Evolutionary conservation across 768 basidiomycete species (phyloP).

Genomic region (Boletus rex-veris): DNA sequence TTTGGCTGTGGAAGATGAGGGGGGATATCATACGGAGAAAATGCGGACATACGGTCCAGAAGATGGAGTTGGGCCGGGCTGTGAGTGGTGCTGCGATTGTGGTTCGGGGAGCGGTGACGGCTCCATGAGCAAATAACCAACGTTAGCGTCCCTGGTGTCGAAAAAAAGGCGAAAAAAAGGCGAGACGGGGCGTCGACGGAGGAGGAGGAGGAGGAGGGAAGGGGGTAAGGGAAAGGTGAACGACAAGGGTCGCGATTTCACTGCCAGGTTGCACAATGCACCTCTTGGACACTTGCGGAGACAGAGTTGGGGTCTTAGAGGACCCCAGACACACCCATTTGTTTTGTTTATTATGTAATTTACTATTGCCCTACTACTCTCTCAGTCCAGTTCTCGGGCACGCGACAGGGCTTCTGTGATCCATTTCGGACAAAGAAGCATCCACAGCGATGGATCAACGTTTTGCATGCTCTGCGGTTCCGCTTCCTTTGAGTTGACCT

Average conservation of each 20-base stretch:
- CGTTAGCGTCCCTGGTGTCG: background rate
- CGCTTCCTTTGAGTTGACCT: background rate
- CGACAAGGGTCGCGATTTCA: slow-evolving; percentile 7
- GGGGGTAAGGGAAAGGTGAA: background rate
- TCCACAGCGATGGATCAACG: slow-evolving; percentile 12
- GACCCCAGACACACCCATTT: slow-evolving; percentile 17
- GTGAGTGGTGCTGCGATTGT: slow-evolving; percentile 15
- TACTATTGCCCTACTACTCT: background rate
- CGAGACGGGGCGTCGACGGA: background rate
- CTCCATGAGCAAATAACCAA: slow-evolving; percentile 14
- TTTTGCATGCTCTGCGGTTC: slow-evolving; percentile 5
- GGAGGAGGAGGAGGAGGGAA: background rate
- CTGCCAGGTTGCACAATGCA: slow-evolving; percentile 16
- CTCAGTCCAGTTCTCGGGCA: slow-evolving; percentile 1
- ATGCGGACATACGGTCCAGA: slow-evolving; percentile 32
- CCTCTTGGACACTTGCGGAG: slow-evolving; percentile 11
- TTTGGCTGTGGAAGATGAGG: slow-evolving; percentile 42
- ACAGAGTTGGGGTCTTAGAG: slow-evolving; percentile 14
- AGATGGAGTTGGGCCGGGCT: slow-evolving; percentile 15
- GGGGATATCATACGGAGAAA: background rate
- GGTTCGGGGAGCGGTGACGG: slow-evolving; percentile 13
- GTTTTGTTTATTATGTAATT: slow-evolving; percentile 14
- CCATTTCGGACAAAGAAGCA: slow-evolving; percentile 8
- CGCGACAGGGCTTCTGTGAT: slow-evolving; percentile 7
- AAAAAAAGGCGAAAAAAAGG: background rate